Evolutionary conservation across 2,329 filamentous ascomycete species (phyloP), one percentile per base, ranked within the genome.

Genomic region (Nemania sp.): DNA sequence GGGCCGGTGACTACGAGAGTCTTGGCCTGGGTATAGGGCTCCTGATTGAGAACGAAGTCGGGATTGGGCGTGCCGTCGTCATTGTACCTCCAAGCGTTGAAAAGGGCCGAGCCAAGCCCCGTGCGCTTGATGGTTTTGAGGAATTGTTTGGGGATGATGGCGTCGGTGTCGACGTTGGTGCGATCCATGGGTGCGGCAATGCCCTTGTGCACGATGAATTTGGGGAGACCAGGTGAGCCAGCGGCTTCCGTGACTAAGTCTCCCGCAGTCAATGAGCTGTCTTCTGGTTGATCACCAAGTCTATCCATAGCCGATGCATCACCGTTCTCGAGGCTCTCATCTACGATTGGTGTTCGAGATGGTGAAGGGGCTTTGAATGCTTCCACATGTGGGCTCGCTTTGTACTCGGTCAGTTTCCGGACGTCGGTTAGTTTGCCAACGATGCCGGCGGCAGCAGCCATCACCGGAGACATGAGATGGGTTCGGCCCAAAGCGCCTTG

Each of bases 121-220:
- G 94, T 96, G 60, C 95, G 91, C 84, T 98, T 98, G 79, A 98
- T 98, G 42, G 95, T 99, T 82, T 98, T 99, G 66, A 99, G 85
- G 81, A 98, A 99, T 76, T 99, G 95, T 79, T 99, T 99, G 66
- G 95, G 95, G 69, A 99, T 99, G 77, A 98, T 97, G 73, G 94
- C 94, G 72, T 99, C 95, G n/a, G 95, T 99, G 80, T 99, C 95
- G 69, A 97, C 88, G 76, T 99, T 99, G 67, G 90, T 83, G 70
- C 90, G 87, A 64, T 97, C 90, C 77, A 99, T 80, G 2, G 92
- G 91, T 11, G 93, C 95, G 1, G 92, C 92, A 67, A 94, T 89
- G 59, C 94, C 95, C 78, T 90, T 94, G 68, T 96, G 85, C 48
- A 87, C 84, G 21, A 86, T 87, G 79, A 98, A 98, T 73, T 91